Conservation (phyloP, 306 rosid species). For the Pyrus communis region DNA sequence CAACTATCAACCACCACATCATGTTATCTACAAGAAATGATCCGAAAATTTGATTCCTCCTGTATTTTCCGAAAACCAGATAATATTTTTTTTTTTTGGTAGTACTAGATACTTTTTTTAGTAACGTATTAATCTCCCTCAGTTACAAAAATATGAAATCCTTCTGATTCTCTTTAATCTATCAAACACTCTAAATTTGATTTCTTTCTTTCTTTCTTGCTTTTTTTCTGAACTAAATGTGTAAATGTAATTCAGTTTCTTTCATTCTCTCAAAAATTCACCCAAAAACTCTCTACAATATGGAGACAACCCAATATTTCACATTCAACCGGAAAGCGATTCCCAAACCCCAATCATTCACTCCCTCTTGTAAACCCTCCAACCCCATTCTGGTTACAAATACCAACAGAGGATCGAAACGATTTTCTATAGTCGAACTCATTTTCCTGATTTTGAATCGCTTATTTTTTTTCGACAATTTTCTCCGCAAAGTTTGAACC, state of each 20-base stretch:
- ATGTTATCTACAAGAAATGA: too few relatives aligned
- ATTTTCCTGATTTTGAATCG: background rate
- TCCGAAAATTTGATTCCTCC: too few relatives aligned
- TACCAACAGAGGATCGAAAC: too few relatives aligned
- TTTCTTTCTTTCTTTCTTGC: background rate
- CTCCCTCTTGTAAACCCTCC: background rate
- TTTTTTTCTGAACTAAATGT: background rate
- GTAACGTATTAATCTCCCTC: background rate
- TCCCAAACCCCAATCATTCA: constrained; percentile 1
- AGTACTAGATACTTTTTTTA: background rate
- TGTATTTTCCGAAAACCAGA: too few relatives aligned
- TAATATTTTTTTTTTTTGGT: too few relatives aligned
- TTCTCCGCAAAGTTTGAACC: background rate
- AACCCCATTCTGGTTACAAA: background rate
- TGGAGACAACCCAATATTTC: constrained; percentile 15
- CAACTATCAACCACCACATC: too few relatives aligned
- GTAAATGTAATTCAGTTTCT: constrained; percentile 1
- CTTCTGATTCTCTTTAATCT: background rate
- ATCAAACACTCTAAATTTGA: background rate
- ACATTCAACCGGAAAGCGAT: constrained; percentile 25
- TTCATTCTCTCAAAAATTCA: background rate
- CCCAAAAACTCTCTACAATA: background rate
- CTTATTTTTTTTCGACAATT: too few relatives aligned
- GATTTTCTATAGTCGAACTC: background rate
- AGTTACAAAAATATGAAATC: background rate